Conservation (phyloP, 371 early-diverging fungal species). For the Zopfochytrium polystomum region DNA sequence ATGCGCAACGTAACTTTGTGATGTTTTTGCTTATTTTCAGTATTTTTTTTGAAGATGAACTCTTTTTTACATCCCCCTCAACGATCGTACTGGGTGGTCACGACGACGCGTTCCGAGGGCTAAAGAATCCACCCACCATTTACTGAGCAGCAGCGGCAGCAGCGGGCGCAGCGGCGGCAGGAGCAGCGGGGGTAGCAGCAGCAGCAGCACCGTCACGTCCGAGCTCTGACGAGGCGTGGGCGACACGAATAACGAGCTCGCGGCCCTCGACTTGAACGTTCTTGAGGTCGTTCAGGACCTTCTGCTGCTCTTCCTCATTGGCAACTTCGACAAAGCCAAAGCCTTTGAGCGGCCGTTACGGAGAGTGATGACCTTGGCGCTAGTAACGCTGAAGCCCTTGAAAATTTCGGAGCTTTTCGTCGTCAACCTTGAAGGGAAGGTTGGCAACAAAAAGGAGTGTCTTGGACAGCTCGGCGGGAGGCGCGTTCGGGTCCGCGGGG, state of each 20-base stretch:
- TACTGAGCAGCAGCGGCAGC: no score
- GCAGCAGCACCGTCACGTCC: no score
- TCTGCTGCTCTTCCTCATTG: conserved; percentile 72
- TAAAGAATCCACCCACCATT: no score
- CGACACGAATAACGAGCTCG: conserved; percentile 43
- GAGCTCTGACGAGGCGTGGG: no score
- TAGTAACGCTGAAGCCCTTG: conserved; percentile 67
- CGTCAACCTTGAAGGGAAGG: conserved; percentile 80
- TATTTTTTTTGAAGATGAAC: no score
- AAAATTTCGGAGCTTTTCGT: conserved; percentile 76
- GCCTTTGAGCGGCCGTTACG: conserved; percentile 73
- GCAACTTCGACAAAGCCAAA: conserved; percentile 88
- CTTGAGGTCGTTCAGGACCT: conserved; percentile 65
- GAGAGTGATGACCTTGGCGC: conserved; percentile 65
- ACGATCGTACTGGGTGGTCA: no score
- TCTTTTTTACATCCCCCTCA: no score
- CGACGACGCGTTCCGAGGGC: no score
- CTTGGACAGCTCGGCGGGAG: conserved; percentile 74
- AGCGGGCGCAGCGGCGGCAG: no score
- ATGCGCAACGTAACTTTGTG: no score
- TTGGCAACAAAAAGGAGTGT: conserved; percentile 89
- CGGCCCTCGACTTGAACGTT: conserved; percentile 66
- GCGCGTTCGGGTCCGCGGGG: conserved; percentile 6
- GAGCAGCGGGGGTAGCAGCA: no score
- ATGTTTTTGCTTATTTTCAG: no score